Evolutionary conservation across 768 basidiomycete species (phyloP).

Genomic region (Hirschioporus abietinus): DNA sequence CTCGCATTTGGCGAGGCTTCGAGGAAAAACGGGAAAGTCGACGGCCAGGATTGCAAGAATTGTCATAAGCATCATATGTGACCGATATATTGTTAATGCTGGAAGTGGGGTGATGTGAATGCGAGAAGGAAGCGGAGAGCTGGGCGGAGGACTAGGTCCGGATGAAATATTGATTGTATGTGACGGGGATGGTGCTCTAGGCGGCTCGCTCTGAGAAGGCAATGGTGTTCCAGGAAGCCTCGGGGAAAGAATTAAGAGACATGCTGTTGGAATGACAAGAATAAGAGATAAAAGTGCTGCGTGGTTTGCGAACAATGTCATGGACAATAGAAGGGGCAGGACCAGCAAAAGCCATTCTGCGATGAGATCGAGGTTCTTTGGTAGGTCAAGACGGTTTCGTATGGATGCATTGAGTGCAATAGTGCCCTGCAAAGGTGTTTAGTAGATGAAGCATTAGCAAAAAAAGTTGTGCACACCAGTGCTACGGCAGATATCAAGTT

Average conservation of each 20-base stretch:
- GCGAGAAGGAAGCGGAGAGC: neutral
- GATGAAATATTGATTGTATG: conserved; percentile 13
- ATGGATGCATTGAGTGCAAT: conserved; percentile 65
- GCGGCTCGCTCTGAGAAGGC: conserved; percentile 36
- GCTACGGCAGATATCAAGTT: conserved; percentile 63
- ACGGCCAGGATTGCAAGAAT: conserved; percentile 89
- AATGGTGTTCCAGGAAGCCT: conserved; percentile 43
- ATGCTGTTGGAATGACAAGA: conserved; percentile 39
- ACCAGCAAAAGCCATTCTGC: conserved; percentile 63
- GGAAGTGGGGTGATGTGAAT: conserved; percentile 42
- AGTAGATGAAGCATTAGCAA: neutral
- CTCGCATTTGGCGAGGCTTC: conserved; percentile 87
- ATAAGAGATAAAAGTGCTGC: conserved; percentile 48
- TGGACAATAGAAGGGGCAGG: conserved; percentile 72
- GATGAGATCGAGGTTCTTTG: conserved; percentile 32
- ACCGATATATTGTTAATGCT: conserved; percentile 80
- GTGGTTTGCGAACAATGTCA: conserved; percentile 66
- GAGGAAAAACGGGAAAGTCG: conserved; percentile 91
- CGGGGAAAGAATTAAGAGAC: conserved; percentile 39
- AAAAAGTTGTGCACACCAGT: conserved; percentile 41
- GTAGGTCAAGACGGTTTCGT: conserved; percentile 41
- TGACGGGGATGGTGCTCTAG: conserved; percentile 18
- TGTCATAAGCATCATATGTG: conserved; percentile 95
- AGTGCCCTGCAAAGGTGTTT: conserved; percentile 46
- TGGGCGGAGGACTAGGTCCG: conserved; percentile 8